A percentile compares a stretch with the other conserved stretches of the same genome.
phyloP scores from a whole-genome alignment of 352 stramenopile species.

The Pythium phragmiticola region DNA sequence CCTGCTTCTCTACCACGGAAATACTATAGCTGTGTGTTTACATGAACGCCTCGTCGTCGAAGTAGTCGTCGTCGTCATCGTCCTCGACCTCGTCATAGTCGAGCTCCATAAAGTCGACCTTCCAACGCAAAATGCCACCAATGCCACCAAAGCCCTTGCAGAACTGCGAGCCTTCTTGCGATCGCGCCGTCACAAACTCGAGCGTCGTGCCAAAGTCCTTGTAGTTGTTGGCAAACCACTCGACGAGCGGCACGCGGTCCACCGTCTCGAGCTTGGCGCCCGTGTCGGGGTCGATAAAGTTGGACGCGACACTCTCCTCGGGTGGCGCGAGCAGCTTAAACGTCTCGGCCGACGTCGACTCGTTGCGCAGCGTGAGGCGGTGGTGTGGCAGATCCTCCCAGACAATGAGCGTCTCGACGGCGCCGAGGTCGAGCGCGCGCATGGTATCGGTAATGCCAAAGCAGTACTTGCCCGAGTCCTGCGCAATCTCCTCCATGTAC shows the following conservation, averaged over 20 bases:
- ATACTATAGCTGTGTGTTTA: conserved; percentile 57
- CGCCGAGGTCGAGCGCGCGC: conserved; percentile 97
- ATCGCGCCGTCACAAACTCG: conserved; percentile 98
- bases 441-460: conserved; percentile 99
- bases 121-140: conserved; percentile 98
- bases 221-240: conserved; percentile 99
- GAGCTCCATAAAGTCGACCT: conserved; percentile 98
- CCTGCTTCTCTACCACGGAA: conserved; percentile 24
- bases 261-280: conserved; percentile 97
- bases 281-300: conserved; percentile 96
- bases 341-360: conserved; percentile 85
- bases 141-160: conserved; percentile 99
- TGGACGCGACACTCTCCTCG: conserved; percentile 92
- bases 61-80: conserved; percentile 88
- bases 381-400: conserved; percentile 98
- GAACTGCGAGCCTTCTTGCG: conserved; percentile 99
- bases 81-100: conserved; percentile 90
- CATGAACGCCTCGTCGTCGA: conserved; percentile 85
- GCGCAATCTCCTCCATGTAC: conserved; percentile 99
- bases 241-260: conserved; percentile 96
- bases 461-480: conserved; percentile 99
- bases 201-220: conserved; percentile 98
- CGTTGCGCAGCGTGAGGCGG: conserved; percentile 94
- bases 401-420: conserved; percentile 99
- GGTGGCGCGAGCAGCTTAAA: conserved; percentile 75